Conservation (phyloP, 1,284 basidiomycete species). For the Singerocomus inundabilis region DNA sequence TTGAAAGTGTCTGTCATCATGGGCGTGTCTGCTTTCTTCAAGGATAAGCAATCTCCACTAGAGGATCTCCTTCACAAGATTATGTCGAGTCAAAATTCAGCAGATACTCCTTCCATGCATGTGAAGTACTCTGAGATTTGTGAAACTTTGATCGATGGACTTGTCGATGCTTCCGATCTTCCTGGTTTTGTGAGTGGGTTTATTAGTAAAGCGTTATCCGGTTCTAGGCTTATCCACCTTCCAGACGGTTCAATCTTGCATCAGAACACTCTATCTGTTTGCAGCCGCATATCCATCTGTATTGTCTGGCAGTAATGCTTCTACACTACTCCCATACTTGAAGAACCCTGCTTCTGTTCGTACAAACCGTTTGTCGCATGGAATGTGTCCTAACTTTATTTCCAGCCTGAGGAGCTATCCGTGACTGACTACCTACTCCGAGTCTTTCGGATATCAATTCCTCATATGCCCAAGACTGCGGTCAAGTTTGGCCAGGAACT, state of each 20-base stretch:
- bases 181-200: slow-evolving; percentile 69
- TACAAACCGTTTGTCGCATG: background rate
- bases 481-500: slow-evolving; percentile 85
- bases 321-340: slow-evolving; percentile 82
- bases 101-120: slow-evolving; percentile 50
- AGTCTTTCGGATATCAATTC: slow-evolving; percentile 84
- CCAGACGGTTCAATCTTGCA: slow-evolving; percentile 77
- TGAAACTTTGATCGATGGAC: slow-evolving; percentile 79
- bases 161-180: slow-evolving; percentile 81
- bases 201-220: background rate
- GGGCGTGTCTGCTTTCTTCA: slow-evolving; percentile 78
- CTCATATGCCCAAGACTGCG: slow-evolving; percentile 84
- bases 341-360: slow-evolving; percentile 75
- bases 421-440: slow-evolving; percentile 83
- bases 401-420: slow-evolving; percentile 76
- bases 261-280: slow-evolving; percentile 83
- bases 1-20: slow-evolving; percentile 77
- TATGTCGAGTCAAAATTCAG: slow-evolving; percentile 43
- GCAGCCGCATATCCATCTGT: slow-evolving; percentile 77
- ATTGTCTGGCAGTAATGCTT: slow-evolving; percentile 78
- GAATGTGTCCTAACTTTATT: background rate
- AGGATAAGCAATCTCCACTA: slow-evolving; percentile 78
- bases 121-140: slow-evolving; percentile 73
- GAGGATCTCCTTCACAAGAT: slow-evolving; percentile 85
- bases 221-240: background rate